A percentile compares a stretch with the other conserved stretches of the same genome.
phyloP scores from a whole-genome alignment of 2,329 filamentous ascomycete genomes.

The Exophiala sp. region DNA sequence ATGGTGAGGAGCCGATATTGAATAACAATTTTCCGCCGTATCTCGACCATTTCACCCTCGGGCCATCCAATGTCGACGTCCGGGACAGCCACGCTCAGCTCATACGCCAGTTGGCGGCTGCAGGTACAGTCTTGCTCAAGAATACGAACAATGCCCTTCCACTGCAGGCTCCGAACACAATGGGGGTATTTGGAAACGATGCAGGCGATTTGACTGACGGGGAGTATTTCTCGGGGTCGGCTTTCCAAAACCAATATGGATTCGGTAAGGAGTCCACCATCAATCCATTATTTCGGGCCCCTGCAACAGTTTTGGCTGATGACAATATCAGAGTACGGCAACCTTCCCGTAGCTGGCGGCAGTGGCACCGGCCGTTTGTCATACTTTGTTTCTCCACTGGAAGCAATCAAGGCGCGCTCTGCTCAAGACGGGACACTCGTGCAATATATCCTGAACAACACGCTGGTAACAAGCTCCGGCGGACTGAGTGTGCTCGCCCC shows the following conservation, averaged over 20 bases:
- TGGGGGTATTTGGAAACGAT: conserved; percentile 48
- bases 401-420: conserved; percentile 30
- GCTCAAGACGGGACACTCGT: conserved; percentile 28
- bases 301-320: neutral
- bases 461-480: conserved; percentile 30
- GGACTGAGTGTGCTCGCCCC: conserved; percentile 27
- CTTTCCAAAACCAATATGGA: conserved; percentile 11
- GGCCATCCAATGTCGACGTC: conserved; percentile 39
- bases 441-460: conserved; percentile 40
- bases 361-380: conserved; percentile 32
- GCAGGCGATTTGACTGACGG: conserved; percentile 30
- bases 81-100: conserved; percentile 38
- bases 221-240: conserved; percentile 13
- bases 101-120: conserved; percentile 49
- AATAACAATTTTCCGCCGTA: conserved; percentile 14
- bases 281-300: conserved; percentile 37
- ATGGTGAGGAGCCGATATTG: conserved; percentile 17
- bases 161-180: conserved; percentile 42
- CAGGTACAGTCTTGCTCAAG: conserved; percentile 52
- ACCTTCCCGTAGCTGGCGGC: conserved; percentile 30
- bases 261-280: conserved; percentile 53
- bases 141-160: conserved; percentile 48
- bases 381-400: conserved; percentile 31
- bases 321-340: conserved; percentile 21
- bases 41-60: conserved; percentile 14